Percentiles rank a stretch among this genome's conserved stretches.
phyloP scores from a whole-genome alignment of 1,284 basidiomycete species.

The Mycena sp. region DNA sequence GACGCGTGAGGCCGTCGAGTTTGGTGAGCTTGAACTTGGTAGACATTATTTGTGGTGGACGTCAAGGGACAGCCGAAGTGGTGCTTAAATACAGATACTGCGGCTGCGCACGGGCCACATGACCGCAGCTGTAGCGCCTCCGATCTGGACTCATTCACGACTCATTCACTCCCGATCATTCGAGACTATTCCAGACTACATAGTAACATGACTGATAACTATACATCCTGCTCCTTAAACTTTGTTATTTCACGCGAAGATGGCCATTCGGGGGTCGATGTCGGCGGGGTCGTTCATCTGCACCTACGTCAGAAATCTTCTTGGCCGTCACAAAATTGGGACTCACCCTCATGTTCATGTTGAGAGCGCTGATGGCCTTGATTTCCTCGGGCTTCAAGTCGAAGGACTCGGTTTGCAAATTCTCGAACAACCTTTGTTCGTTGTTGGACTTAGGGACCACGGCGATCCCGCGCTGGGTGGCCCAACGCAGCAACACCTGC shows the following conservation, averaged over 20 bases:
- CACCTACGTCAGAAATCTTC: background rate
- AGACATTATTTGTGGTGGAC: conserved; percentile 45
- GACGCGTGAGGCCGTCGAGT: conserved; percentile 61
- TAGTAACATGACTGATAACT: conserved; percentile 14
- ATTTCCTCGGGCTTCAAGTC: conserved; percentile 69
- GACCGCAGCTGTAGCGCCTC: conserved; percentile 22
- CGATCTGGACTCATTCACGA: no score
- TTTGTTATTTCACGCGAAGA: conserved; percentile 61
- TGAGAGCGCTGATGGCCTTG: conserved; percentile 66
- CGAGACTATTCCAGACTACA: background rate
- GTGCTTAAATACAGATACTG: conserved; percentile 23
- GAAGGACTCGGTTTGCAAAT: conserved; percentile 67
- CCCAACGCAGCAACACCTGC: conserved; percentile 82
- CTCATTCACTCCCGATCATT: conserved; percentile 15
- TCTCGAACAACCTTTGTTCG: conserved; percentile 61
- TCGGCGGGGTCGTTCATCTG: conserved; percentile 78
- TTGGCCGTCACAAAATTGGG: conserved; percentile 2
- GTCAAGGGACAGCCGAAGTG: background rate
- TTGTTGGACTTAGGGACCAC: conserved; percentile 78
- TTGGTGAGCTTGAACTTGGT: conserved; percentile 66
- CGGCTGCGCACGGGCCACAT: conserved; percentile 27
- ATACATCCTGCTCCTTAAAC: conserved; percentile 20
- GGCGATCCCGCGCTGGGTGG: conserved; percentile 75
- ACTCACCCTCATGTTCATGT: conserved; percentile 63
- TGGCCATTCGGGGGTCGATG: conserved; percentile 69